Conservation (phyloP, 768 basidiomycete genomes). For the Lepiota brunneoincarnata region DNA sequence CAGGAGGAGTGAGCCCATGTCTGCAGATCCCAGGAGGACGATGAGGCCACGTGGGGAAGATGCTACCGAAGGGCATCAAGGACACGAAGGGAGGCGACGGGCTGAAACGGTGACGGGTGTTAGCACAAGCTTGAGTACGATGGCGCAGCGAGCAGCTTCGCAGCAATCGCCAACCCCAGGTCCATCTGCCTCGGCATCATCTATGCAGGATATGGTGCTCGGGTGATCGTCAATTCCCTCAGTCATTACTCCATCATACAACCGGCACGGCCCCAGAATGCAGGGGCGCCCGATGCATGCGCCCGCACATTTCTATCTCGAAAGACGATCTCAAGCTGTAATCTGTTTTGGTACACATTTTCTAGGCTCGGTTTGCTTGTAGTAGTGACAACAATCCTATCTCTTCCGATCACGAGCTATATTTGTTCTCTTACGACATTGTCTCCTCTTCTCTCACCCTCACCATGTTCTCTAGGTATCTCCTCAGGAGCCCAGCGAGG, state of each 20-base stretch:
- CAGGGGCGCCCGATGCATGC: too few relatives aligned
- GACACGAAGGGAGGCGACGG: conserved; percentile 13
- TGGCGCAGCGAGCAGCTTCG: background rate
- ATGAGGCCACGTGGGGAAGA: background rate
- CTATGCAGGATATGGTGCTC: background rate
- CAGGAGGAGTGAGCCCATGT: background rate
- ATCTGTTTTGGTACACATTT: too few relatives aligned
- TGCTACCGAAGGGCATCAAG: background rate
- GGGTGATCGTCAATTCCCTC: too few relatives aligned
- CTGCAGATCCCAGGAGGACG: background rate
- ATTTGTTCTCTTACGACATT: background rate
- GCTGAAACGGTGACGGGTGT: conserved; percentile 18
- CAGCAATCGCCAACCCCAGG: background rate
- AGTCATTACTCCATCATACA: too few relatives aligned
- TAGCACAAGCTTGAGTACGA: background rate
- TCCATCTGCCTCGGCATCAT: background rate
- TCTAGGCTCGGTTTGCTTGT: too few relatives aligned
- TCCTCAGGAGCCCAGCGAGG: background rate
- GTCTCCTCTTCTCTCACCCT: background rate
- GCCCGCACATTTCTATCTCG: too few relatives aligned
- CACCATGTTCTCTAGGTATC: background rate
- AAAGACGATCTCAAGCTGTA: too few relatives aligned
- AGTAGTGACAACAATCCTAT: too few relatives aligned
- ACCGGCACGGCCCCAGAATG: too few relatives aligned
- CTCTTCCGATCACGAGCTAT: background rate